Percentiles rank a stretch among this genome's conserved stretches.
Conservation (phyloP, 768 basidiomycete genomes). For the Boletus sp. region DNA sequence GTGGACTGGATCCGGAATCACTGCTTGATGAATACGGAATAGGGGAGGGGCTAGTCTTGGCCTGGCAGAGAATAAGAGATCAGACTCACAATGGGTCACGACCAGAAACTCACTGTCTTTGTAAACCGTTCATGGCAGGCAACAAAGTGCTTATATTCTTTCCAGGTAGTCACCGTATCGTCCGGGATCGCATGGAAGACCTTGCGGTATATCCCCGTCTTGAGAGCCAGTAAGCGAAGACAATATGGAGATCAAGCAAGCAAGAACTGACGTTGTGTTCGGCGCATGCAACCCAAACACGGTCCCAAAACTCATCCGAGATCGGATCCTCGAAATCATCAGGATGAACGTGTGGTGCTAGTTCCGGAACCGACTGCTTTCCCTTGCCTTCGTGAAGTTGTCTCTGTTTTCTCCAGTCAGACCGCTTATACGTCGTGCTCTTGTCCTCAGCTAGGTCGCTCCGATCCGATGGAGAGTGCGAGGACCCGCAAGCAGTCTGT, state of each 20-base stretch:
- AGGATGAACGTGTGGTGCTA: conserved; percentile 69
- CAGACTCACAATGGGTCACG: background rate
- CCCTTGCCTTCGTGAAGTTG: conserved; percentile 52
- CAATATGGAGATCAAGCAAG: background rate
- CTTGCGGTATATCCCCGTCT: conserved; percentile 95
- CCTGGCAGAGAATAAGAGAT: conserved; percentile 32
- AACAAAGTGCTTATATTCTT: conserved; percentile 87
- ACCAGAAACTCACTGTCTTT: conserved; percentile 52
- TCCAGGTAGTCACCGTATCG: conserved; percentile 92
- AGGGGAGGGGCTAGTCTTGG: conserved; percentile 37
- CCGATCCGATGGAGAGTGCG: conserved; percentile 42
- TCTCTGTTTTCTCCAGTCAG: conserved; percentile 55
- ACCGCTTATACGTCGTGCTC: conserved; percentile 45
- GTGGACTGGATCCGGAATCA: conserved; percentile 40
- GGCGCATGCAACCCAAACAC: conserved; percentile 84
- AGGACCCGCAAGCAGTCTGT: conserved; percentile 44
- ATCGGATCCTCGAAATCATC: conserved; percentile 88
- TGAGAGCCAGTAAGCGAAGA: conserved; percentile 1
- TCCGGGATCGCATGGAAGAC: conserved; percentile 95
- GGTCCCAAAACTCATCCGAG: conserved; percentile 82
- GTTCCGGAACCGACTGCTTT: conserved; percentile 59
- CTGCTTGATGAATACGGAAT: conserved; percentile 48
- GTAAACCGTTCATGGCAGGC: conserved; percentile 70
- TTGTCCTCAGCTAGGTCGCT: conserved; percentile 48
- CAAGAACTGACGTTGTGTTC: conserved; percentile 72